phyloP scores from a whole-genome alignment of 2,329 filamentous ascomycete species.

The Penicillium olsonii region DNA sequence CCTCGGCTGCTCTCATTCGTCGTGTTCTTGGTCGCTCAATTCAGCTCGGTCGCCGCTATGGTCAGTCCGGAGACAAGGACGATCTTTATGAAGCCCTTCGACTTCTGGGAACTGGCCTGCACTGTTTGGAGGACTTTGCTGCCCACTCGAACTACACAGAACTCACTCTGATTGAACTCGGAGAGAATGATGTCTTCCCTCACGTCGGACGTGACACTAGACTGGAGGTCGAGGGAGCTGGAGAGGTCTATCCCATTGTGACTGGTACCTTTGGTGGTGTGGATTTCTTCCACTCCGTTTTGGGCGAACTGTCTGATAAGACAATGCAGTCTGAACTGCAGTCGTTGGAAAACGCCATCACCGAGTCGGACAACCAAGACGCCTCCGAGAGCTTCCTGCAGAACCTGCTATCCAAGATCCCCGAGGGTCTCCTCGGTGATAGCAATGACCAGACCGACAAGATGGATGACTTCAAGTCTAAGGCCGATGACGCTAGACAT shows the following conservation, averaged over 20 bases:
- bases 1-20: constrained; percentile 75
- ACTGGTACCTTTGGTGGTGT: constrained; percentile 95
- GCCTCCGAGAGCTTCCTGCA: constrained; percentile 74
- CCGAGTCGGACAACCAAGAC: constrained; percentile 60
- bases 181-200: constrained; percentile 78
- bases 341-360: constrained; percentile 80
- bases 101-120: constrained; percentile 81
- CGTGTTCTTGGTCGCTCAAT: constrained; percentile 73
- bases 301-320: constrained; percentile 79
- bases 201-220: constrained; percentile 78
- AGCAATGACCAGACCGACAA: constrained; percentile 65
- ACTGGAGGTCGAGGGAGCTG: constrained; percentile 68
- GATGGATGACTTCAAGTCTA: constrained; percentile 76
- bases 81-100: constrained; percentile 86
- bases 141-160: constrained; percentile 94
- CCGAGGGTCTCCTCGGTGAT: constrained; percentile 74
- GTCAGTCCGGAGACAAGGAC: constrained; percentile 64
- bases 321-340: constrained; percentile 87
- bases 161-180: constrained; percentile 82
- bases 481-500: constrained; percentile 74
- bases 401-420: constrained; percentile 78
- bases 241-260: constrained; percentile 74
- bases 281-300: constrained; percentile 89
- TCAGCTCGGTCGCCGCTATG: constrained; percentile 76
- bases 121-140: constrained; percentile 89